Percentiles rank a stretch among this genome's conserved stretches.
Evolutionary conservation across 768 basidiomycete genomes (phyloP).

Genomic region (Russula lepida): DNA sequence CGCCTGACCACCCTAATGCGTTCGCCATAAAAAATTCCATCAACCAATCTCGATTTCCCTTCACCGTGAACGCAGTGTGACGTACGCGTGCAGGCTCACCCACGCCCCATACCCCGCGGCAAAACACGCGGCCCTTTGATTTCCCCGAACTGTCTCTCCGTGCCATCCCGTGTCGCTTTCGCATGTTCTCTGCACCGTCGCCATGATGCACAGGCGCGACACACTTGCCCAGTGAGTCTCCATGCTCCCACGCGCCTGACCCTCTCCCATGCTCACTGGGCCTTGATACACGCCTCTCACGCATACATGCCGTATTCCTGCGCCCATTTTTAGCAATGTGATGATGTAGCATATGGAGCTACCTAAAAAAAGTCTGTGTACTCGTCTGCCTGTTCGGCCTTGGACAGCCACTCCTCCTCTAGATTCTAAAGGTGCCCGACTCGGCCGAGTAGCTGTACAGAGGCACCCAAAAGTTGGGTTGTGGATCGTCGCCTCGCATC

Average conservation of each 20-base stretch:
- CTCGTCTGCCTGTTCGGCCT: neutral
- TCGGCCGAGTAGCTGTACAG: neutral
- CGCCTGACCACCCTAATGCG: neutral
- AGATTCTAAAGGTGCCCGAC: neutral
- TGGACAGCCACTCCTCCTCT: neutral
- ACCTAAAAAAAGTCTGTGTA: neutral
- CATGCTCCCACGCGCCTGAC: neutral
- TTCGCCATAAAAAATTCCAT: neutral
- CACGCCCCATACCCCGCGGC: neutral
- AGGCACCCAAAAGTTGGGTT: neutral
- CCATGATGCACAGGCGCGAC: slow-evolving; percentile 13
- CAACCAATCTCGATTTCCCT: slow-evolving; percentile 1
- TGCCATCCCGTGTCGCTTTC: neutral
- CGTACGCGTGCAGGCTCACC: neutral
- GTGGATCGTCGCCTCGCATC: neutral
- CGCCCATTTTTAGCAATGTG: neutral
- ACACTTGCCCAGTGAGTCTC: neutral
- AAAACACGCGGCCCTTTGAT: neutral
- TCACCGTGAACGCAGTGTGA: neutral
- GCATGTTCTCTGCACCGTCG: slow-evolving; percentile 9
- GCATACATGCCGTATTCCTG: neutral
- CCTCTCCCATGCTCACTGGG: slow-evolving; percentile 1
- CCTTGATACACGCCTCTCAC: neutral
- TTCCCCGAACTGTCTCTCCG: neutral
- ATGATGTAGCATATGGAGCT: neutral